Evolutionary conservation across 768 basidiomycete species (phyloP).

Genomic region (Hortiboletus flavorubellus): DNA sequence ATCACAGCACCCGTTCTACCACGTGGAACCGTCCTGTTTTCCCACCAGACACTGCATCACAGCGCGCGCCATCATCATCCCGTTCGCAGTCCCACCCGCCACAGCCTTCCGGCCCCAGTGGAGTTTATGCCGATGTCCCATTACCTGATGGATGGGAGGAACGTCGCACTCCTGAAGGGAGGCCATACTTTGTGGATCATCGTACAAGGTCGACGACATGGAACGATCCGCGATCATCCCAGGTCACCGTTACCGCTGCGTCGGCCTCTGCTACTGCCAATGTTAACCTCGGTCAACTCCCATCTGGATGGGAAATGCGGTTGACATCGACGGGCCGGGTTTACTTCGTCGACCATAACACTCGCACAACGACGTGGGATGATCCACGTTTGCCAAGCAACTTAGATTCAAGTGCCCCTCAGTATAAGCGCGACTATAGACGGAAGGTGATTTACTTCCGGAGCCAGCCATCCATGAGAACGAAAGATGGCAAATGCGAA

Average conservation of each 20-base stretch:
- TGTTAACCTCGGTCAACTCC: constrained; percentile 73
- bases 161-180: constrained; percentile 82
- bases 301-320: constrained; percentile 95
- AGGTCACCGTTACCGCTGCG: constrained; percentile 46
- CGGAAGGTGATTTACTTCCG: constrained; percentile 92
- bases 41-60: constrained; percentile 24
- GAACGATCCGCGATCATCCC: constrained; percentile 73
- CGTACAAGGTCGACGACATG: constrained; percentile 85
- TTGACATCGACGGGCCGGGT: constrained; percentile 79
- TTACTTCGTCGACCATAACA: constrained; percentile 93
- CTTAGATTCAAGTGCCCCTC: constrained; percentile 86
- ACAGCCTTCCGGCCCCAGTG: constrained; percentile 30
- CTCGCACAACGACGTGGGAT: constrained; percentile 88
- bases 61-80: constrained; percentile 11
- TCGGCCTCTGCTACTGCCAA: constrained; percentile 43
- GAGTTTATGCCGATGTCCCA: constrained; percentile 56
- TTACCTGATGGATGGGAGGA: constrained; percentile 93
- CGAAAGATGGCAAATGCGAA: constrained; percentile 78
- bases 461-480: constrained; percentile 81
- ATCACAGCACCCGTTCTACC: constrained; percentile 78
- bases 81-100: constrained; percentile 20
- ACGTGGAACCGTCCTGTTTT: constrained; percentile 64
- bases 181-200: constrained; percentile 75
- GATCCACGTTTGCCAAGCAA: constrained; percentile 83
- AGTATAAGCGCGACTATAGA: constrained; percentile 92